Conservation (phyloP, 768 basidiomycete genomes). For the Macrocybe gigantea region DNA sequence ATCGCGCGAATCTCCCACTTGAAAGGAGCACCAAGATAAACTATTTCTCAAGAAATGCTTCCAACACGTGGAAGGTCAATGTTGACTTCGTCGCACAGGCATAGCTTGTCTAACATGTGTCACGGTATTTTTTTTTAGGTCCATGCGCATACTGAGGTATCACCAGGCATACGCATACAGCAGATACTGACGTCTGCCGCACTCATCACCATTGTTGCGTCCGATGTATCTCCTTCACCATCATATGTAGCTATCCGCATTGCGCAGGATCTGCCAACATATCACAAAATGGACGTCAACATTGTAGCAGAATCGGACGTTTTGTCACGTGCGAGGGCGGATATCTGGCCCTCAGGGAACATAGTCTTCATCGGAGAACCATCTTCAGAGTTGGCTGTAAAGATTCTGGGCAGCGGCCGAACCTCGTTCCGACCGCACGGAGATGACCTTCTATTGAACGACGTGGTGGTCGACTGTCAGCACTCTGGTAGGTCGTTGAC, state of each 20-base stretch:
- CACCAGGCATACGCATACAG: constrained; percentile 47
- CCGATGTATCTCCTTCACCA: constrained; percentile 22
- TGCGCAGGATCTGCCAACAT: constrained; percentile 59
- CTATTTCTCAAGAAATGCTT: no score
- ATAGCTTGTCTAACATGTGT: no score
- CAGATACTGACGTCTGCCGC: constrained; percentile 50
- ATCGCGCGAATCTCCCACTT: no score
- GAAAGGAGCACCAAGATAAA: no score
- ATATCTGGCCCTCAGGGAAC: constrained; percentile 35
- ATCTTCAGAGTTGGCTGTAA: constrained; percentile 23
- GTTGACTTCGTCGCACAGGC: not conserved
- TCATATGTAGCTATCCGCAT: constrained; percentile 58
- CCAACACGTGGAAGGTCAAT: not conserved
- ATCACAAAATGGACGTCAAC: constrained; percentile 64
- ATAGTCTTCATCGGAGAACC: constrained; percentile 52
- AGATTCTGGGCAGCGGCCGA: constrained; percentile 22
- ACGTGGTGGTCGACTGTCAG: constrained; percentile 17
- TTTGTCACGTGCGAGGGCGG: constrained; percentile 11
- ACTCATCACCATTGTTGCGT: constrained; percentile 49
- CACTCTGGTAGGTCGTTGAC: constrained; percentile 21
- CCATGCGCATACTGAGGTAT: not conserved
- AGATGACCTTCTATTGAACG: constrained; percentile 19
- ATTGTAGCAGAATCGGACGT: constrained; percentile 45
- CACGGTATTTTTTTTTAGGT: no score
- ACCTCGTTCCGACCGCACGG: constrained; percentile 27